These are phyloP conservation scores for Alternaria postmessia DNA, from an alignment of 2,329 filamentous ascomycete genomes.

Conservation along the genomic window DNA sequence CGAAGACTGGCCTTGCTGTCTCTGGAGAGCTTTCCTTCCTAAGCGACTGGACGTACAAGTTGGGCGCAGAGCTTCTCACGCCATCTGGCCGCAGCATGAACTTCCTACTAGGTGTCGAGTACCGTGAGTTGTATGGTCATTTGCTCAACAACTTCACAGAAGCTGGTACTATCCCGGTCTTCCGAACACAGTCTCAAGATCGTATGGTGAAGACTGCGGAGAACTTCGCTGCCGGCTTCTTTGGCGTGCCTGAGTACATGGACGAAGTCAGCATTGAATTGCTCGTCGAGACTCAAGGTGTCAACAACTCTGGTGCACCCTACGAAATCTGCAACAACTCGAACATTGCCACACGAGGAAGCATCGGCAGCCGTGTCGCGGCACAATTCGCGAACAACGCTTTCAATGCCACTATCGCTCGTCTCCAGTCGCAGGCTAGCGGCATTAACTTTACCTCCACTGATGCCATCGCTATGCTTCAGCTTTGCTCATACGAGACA, in stretches of 20 bases:
- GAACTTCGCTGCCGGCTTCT: slow-evolving; percentile 46
- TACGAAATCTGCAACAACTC: slow-evolving; percentile 43
- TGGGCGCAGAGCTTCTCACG: slow-evolving; percentile 42
- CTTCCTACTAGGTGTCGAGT: slow-evolving; percentile 52
- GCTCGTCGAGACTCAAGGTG: slow-evolving; percentile 33
- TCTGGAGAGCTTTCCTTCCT: slow-evolving; percentile 41
- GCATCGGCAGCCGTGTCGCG: slow-evolving; percentile 38
- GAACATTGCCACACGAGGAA: slow-evolving; percentile 35
- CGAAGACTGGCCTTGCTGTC: slow-evolving; percentile 33
- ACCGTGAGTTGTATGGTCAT: slow-evolving; percentile 54
- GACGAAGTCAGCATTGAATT: slow-evolving; percentile 42
- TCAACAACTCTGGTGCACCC: slow-evolving; percentile 43
- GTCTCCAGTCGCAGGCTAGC: slow-evolving; percentile 37
- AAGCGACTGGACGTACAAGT: slow-evolving; percentile 39
- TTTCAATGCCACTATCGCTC: slow-evolving; percentile 40
- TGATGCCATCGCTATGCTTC: slow-evolving; percentile 53
- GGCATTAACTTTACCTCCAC: slow-evolving; percentile 43
- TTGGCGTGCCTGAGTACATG: slow-evolving; percentile 43
- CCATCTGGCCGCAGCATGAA: slow-evolving; percentile 48
- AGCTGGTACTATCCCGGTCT: slow-evolving; percentile 50
- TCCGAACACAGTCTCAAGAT: slow-evolving; percentile 41
- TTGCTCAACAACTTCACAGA: slow-evolving; percentile 57
- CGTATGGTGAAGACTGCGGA: slow-evolving; percentile 46
- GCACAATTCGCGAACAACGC: slow-evolving; percentile 33
- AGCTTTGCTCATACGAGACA: slow-evolving; percentile 47